Evolutionary conservation across 73 alveolate genomes (phyloP), one percentile per base, ranked within the genome.

Genomic region (Tetrahymena borealis): DNA sequence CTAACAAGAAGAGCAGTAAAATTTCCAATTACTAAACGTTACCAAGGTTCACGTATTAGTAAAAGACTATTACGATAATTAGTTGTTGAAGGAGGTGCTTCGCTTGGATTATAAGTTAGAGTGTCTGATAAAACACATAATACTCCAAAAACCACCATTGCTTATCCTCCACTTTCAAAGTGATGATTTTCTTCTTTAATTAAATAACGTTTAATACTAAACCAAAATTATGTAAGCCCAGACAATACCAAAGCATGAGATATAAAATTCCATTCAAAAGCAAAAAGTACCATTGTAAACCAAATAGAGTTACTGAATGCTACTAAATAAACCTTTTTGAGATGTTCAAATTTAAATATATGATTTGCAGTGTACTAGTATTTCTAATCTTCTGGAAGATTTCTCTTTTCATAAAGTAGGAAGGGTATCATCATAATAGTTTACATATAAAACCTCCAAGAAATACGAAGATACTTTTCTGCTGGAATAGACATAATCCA

Each of bases 401-500:
- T 91, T 24, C 94, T 77, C 16, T 33, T 33, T 91, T 91, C 94
- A 41, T 91, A 77, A 33, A 91, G 38, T 4, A 91, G 79, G 90
- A 91, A 91, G n/a, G 94, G 94, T 1, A 91, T 91, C 15, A 91
- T 41, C 40, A 91, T 77, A 20, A 91, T 32, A 7, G 91, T 90
- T 91, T 91, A 28, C 91, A 91, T 35, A n/a, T 41, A 60, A 60
- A 91, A 91, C 33, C 94, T 41, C 94, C 94, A 91, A 32, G 94
- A 90, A 33, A 91, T 91, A 91, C 94, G 94, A 10, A 91, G 39
- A 78, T 91, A 91, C 79, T 60, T 91, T 91, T 91, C 94, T 35
- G 91, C 94, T 32, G 94, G 94, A 0, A 91, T 60, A 16, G 78
- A 77, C 94, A 91, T 60, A 60, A 91, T 91, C 94, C 94, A 91